Percentiles rank a stretch among this genome's conserved stretches.
phyloP scores from a whole-genome alignment of 1,139 yeast species.

The Yamadazyma blattariae region DNA sequence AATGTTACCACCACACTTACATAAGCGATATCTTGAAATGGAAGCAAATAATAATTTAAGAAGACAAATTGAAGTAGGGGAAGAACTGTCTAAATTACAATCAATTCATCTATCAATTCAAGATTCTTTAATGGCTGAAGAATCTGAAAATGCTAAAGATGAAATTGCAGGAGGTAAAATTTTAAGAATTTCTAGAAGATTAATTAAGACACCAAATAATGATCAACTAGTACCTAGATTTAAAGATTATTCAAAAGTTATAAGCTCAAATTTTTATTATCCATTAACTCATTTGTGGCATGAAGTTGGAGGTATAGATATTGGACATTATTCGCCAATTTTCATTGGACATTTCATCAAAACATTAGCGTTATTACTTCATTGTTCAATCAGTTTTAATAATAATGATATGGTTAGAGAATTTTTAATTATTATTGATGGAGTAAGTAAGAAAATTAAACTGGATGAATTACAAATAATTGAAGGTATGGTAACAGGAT shows the following conservation, averaged over 20 bases:
- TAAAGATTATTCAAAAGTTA: conserved; percentile 42
- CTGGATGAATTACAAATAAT: conserved; percentile 31
- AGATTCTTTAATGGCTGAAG: conserved; percentile 31
- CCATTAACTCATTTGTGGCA: conserved; percentile 60
- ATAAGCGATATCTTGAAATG: conserved; percentile 27
- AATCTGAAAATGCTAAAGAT: conserved; percentile 41
- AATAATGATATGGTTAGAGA: conserved; percentile 60
- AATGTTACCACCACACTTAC: conserved; percentile 46
- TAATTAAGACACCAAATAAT: conserved; percentile 6
- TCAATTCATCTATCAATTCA: conserved; percentile 20
- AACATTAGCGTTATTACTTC: conserved; percentile 54
- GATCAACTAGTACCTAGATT: conserved; percentile 13
- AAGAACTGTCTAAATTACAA: conserved; percentile 5
- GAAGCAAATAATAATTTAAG: conserved; percentile 10
- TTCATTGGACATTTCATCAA: conserved; percentile 58
- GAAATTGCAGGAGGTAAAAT: conserved; percentile 46
- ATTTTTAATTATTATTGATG: conserved; percentile 37
- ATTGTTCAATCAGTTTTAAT: conserved; percentile 56
- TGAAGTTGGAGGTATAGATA: conserved; percentile 38
- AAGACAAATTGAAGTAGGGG: not conserved
- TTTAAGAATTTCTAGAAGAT: conserved; percentile 42
- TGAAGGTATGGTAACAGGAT: conserved; percentile 49
- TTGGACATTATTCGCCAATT: conserved; percentile 56
- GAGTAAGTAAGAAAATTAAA: conserved; percentile 19
- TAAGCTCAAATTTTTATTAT: conserved; percentile 48